A percentile compares a stretch with the other conserved stretches of the same genome.
phyloP scores from a whole-genome alignment of 768 basidiomycete genomes.

The Podaxis carcinomalis region DNA sequence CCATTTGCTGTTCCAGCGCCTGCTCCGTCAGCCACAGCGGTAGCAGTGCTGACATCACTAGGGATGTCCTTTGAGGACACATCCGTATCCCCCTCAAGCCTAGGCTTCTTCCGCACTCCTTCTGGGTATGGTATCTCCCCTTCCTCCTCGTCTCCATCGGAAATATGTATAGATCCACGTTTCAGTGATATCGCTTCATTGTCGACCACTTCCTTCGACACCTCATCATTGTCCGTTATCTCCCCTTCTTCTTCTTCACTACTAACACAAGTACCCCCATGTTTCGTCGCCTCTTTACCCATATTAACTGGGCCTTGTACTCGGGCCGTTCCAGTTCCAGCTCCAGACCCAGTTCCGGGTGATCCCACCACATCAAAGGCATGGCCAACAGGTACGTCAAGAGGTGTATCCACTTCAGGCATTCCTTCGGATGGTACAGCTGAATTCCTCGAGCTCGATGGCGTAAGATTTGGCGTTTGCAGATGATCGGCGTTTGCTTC shows the following conservation, averaged over 20 bases:
- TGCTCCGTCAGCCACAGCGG: not conserved
- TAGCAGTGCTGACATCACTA: not conserved
- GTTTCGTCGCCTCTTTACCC: too few species aligned
- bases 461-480: not conserved
- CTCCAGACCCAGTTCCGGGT: not conserved
- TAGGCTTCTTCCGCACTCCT: not conserved
- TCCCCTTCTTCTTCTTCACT: not conserved
- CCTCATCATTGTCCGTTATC: not conserved
- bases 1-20: not conserved
- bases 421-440: constrained; percentile 1
- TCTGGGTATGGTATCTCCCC: not conserved
- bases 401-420: constrained; percentile 10
- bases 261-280: not conserved
- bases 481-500: not conserved
- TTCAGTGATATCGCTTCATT: not conserved
- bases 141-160: not conserved
- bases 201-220: not conserved
- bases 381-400: not conserved
- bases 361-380: not conserved
- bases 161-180: constrained; percentile 1
- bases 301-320: too few species aligned
- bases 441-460: not conserved
- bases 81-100: not conserved
- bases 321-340: not conserved
- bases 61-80: not conserved